A percentile compares a stretch with the other conserved stretches of the same genome.
These are phyloP conservation scores for Coccomyxa subellipsoidea DNA, from an alignment of 163 green algal species.

Conservation along the genomic window DNA sequence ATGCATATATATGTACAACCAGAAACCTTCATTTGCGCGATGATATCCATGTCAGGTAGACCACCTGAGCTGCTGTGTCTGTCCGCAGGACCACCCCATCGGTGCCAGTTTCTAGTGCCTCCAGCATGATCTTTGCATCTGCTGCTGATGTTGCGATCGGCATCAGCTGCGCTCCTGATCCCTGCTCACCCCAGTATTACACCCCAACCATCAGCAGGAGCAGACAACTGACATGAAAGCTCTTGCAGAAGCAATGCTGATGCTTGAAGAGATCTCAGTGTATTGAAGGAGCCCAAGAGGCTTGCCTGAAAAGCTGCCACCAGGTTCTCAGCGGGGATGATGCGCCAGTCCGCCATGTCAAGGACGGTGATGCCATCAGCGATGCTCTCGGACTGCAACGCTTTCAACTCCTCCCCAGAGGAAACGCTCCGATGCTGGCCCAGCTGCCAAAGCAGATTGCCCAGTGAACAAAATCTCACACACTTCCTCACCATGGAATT, in stretches of 20 bases:
- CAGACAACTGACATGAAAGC: background rate
- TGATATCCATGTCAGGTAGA: too few relatives aligned
- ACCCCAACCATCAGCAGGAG: too few relatives aligned
- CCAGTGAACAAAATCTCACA: too few relatives aligned
- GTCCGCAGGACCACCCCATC: conserved; percentile 75
- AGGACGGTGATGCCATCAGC: conserved; percentile 36
- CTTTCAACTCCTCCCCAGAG: conserved; percentile 17
- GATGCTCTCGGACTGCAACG: background rate
- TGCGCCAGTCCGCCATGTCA: conserved; percentile 62
- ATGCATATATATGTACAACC: too few relatives aligned
- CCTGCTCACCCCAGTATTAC: background rate
- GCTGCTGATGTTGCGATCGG: conserved; percentile 38
- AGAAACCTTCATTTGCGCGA: too few relatives aligned
- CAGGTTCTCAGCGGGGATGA: conserved; percentile 93
- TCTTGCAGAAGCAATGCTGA: background rate
- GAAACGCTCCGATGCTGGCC: conserved; percentile 5
- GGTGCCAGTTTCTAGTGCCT: conserved; percentile 71
- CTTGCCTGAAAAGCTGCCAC: conserved; percentile 69
- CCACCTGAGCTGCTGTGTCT: conserved; percentile 57
- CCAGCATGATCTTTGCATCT: conserved; percentile 68
- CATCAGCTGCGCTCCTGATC: conserved; percentile 51
- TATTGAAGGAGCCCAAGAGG: background rate
- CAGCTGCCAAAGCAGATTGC: conserved; percentile 15
- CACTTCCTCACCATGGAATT: too few relatives aligned
- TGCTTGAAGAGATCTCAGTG: background rate